Conservation (phyloP, 2,329 filamentous ascomycete genomes). For the Shiraia bambusicola region DNA sequence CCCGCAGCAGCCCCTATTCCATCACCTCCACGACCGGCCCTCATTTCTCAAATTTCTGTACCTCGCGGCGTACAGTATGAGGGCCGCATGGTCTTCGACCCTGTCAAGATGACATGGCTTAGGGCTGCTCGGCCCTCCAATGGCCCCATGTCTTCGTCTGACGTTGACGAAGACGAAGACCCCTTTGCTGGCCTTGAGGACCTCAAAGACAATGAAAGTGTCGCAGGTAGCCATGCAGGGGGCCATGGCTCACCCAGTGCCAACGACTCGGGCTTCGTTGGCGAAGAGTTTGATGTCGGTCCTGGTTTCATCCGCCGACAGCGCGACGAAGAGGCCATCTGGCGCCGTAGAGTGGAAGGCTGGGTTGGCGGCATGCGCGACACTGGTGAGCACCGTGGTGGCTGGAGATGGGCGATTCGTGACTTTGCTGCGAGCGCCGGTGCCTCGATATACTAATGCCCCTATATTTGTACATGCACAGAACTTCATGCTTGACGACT, state of each 20-base stretch:
- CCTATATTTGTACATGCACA: conserved; percentile 9
- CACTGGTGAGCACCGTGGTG: conserved; percentile 45
- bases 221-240: conserved; percentile 29
- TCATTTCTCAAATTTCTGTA: conserved; percentile 86
- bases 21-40: conserved; percentile 63
- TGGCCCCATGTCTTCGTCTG: conserved; percentile 47
- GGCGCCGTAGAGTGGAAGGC: conserved; percentile 81
- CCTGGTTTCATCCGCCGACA: conserved; percentile 90
- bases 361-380: conserved; percentile 69
- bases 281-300: conserved; percentile 96
- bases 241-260: conserved; percentile 19
- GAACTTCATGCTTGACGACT: conserved; percentile 28
- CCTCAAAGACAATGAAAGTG: conserved; percentile 66
- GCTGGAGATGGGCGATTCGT: conserved; percentile 75
- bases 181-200: conserved; percentile 95
- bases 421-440: conserved; percentile 44
- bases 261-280: conserved; percentile 57
- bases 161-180: conserved; percentile 83
- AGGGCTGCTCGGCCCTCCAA: conserved; percentile 59
- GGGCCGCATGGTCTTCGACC: conserved; percentile 98
- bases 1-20: conserved; percentile 49
- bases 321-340: conserved; percentile 86
- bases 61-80: conserved; percentile 87
- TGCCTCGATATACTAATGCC: conserved; percentile 1
- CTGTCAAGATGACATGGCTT: conserved; percentile 95